A percentile compares a stretch with the other conserved stretches of the same genome.
Conservation (phyloP, 805 yeast species). For the Spathaspora gorwiae region DNA sequence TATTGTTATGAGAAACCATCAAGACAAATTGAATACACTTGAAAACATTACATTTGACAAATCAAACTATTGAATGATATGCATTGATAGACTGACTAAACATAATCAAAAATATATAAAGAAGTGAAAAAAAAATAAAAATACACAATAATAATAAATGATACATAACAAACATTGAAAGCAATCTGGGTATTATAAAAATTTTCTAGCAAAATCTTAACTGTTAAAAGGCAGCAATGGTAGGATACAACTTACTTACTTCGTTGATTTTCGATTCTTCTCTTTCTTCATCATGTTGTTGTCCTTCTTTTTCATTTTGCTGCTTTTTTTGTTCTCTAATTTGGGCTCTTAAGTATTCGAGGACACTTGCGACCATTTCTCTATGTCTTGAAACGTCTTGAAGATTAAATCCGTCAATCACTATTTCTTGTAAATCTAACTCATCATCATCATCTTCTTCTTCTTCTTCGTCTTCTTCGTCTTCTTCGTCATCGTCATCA, state of each 20-base stretch:
- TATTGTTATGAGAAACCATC: too few species aligned
- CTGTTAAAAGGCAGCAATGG: slow-evolving; percentile 36
- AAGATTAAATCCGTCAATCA: slow-evolving; percentile 14
- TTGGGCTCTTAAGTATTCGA: slow-evolving; percentile 22
- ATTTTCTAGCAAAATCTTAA: too few species aligned
- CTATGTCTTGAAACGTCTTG: slow-evolving; percentile 32
- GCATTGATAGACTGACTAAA: too few species aligned
- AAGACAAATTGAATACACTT: too few species aligned
- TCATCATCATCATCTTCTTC: slow-evolving; percentile 7
- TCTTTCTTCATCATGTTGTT: background rate
- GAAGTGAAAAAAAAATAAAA: too few species aligned
- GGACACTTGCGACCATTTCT: slow-evolving; percentile 30
- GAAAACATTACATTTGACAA: too few species aligned
- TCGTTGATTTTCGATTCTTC: slow-evolving; percentile 3
- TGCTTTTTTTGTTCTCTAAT: slow-evolving; percentile 8
- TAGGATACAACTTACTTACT: slow-evolving; percentile 30
- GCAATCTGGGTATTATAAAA: too few species aligned
- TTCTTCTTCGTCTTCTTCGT: slow-evolving; percentile 9
- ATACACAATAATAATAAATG: too few species aligned
- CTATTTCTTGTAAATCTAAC: slow-evolving; percentile 5
- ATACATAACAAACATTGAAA: too few species aligned
- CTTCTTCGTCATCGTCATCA: slow-evolving; percentile 10
- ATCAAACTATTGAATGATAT: too few species aligned
- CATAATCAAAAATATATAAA: too few species aligned
- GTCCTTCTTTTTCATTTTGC: slow-evolving; percentile 4